phyloP scores from a whole-genome alignment of 306 rosid species.

The Ormosia emarginata region DNA sequence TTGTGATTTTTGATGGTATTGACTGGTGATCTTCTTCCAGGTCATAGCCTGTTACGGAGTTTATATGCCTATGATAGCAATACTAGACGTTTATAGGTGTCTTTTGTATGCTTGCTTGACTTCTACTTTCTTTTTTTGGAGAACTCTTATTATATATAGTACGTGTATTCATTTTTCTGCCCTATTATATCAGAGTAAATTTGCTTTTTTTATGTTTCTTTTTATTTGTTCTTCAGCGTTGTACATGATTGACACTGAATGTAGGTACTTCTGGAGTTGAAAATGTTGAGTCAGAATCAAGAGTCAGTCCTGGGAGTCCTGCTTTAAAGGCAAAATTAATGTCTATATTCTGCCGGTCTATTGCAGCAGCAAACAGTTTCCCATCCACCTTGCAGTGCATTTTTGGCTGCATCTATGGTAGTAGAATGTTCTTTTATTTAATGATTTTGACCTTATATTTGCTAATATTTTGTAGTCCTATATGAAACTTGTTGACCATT shows the following conservation, averaged over 20 bases:
- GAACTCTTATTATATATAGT: neutral
- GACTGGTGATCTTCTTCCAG: neutral
- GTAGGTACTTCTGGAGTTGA: slow-evolving; percentile 72
- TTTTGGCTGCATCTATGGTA: slow-evolving; percentile 94
- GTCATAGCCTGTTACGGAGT: neutral
- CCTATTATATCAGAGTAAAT: neutral
- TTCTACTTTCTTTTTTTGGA: neutral
- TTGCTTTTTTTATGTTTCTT: neutral
- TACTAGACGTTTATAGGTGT: neutral
- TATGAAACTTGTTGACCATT: neutral
- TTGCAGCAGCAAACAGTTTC: slow-evolving; percentile 89
- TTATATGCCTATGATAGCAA: neutral
- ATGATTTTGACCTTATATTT: slow-evolving; percentile 11
- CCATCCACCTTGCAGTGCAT: slow-evolving; percentile 95
- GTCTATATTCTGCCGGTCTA: slow-evolving; percentile 92
- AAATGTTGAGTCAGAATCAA: slow-evolving; percentile 58
- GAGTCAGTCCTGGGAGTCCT: slow-evolving; percentile 70
- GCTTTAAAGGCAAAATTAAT: slow-evolving; percentile 77
- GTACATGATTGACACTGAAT: slow-evolving; percentile 26
- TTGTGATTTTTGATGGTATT: neutral
- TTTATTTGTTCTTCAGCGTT: slow-evolving; percentile 3
- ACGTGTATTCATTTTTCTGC: neutral
- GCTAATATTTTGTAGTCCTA: slow-evolving; percentile 9
- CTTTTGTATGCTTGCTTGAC: neutral
- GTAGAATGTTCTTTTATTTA: slow-evolving; percentile 5